phyloP scores from a whole-genome alignment of 768 basidiomycete genomes.

The Lentinula detonsa region DNA sequence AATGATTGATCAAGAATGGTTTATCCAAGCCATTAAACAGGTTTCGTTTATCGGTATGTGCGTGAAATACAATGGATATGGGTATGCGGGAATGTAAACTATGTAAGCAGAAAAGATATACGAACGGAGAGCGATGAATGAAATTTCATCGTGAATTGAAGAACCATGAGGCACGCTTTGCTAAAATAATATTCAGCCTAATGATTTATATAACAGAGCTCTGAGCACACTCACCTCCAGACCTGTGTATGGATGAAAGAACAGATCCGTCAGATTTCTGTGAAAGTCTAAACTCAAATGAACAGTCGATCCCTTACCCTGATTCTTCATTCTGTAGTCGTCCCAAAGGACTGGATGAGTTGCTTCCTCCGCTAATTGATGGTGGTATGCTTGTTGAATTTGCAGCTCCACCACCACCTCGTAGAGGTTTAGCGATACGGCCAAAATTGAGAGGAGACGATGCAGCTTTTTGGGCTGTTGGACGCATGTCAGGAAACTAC shows the following conservation, averaged over 20 bases:
- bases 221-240: slow-evolving; percentile 10
- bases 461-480: slow-evolving; percentile 71
- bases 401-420: slow-evolving; percentile 73
- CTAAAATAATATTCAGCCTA: slow-evolving; percentile 28
- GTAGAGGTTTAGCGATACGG: slow-evolving; percentile 92
- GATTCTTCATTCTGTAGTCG: slow-evolving; percentile 80
- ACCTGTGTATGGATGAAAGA: neutral
- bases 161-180: slow-evolving; percentile 92
- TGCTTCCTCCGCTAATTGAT: slow-evolving; percentile 34
- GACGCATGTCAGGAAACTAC: slow-evolving; percentile 9
- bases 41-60: slow-evolving; percentile 9
- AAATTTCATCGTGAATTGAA: slow-evolving; percentile 69
- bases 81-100: slow-evolving; percentile 16
- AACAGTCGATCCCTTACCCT: slow-evolving; percentile 34
- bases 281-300: slow-evolving; percentile 4
- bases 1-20: neutral
- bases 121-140: slow-evolving; percentile 11
- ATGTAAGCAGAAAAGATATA: slow-evolving; percentile 4
- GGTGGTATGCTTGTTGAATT: slow-evolving; percentile 33
- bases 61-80: slow-evolving; percentile 15
- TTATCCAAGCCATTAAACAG: neutral
- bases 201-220: neutral
- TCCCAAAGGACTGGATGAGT: slow-evolving; percentile 57
- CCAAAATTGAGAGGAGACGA: slow-evolving; percentile 78
- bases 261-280: neutral